Evolutionary conservation across 208 protist species (phyloP), one percentile per base, ranked within the genome.

Genomic region (Trypanosoma cruzi): DNA sequence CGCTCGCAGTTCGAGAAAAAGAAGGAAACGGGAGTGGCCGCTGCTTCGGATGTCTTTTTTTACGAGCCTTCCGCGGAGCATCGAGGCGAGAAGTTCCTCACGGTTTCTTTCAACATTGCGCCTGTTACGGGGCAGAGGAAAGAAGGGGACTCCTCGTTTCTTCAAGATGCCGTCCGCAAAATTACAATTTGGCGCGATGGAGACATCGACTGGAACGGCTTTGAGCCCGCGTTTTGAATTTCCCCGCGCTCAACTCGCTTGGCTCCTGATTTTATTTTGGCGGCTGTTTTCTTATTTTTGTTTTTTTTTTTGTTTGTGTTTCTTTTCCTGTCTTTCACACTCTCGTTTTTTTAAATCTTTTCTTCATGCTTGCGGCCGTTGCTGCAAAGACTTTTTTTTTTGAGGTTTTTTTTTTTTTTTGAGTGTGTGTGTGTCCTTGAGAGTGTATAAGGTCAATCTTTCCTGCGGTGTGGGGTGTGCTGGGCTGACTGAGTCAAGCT

Each of bases 131-230:
- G 60, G 7, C 67, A 59, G 22, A 53, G 73, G 4, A 71, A 53
- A 7, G 56, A 63, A 28, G 37, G 22, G 20, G 46, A 34, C 40
- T 42, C 20, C 22, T 84, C 84, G 10, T 86, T 82, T 66, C 73
- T 96, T 16, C 77, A 82, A 50, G 53, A 57, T 22, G 79, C 83
- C 37, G 73, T 96, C 58, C 63, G 59, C 22, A 76, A 77, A 11
- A 78, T 93, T 53, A 80, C 86, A 26, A 50, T 80, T 16, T 96
- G 87, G 88, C 24, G 71, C 18, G 68, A 58, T 18, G 87, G 68
- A 24, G 52, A 54, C 34, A 71, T 94, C 5, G 79, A 90, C 46
- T 96, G 90, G 90, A 84, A 88, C 36, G 90, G 86, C 11, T 60
- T 75, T 6, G 68, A 72, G 22, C 86, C 81, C 29, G 26, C 84